A percentile compares a stretch with the other conserved stretches of the same genome.
Evolutionary conservation across 2,329 filamentous ascomycete species (phyloP).

Genomic region (Calonectria fujianensis): DNA sequence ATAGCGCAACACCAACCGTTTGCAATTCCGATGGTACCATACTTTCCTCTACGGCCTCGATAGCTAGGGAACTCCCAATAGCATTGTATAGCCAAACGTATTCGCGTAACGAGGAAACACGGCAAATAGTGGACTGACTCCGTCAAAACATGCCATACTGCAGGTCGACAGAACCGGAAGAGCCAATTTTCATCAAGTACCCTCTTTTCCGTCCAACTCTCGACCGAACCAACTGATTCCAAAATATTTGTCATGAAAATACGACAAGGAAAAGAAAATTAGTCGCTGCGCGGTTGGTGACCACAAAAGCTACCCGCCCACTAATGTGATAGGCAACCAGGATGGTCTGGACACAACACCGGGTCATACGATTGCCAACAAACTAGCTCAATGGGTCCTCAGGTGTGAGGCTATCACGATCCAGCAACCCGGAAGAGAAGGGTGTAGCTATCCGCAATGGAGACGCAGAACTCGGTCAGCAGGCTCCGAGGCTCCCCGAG

Average conservation of each 20-base stretch:
- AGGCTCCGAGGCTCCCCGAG: not conserved
- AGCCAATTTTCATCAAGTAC: not conserved
- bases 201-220: not conserved
- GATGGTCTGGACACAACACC: not conserved
- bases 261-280: not conserved
- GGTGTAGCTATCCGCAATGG: not conserved
- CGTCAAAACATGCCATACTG: not conserved
- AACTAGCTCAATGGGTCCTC: not conserved
- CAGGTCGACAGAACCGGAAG: not conserved
- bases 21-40: not conserved
- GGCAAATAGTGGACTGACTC: not conserved
- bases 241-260: not conserved
- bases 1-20: too few species aligned
- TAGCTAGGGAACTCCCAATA: not conserved
- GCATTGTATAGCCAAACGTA: not conserved
- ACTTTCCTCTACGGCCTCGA: not conserved
- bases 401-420: not conserved
- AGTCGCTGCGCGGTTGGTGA: not conserved
- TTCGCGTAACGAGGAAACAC: not conserved
- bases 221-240: not conserved
- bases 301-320: not conserved
- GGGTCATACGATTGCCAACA: not conserved
- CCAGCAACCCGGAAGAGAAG: not conserved
- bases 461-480: slow-evolving; percentile 2
- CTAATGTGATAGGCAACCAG: not conserved